phyloP scores from a whole-genome alignment of 768 basidiomycete species.

The Pholiota conissans region DNA sequence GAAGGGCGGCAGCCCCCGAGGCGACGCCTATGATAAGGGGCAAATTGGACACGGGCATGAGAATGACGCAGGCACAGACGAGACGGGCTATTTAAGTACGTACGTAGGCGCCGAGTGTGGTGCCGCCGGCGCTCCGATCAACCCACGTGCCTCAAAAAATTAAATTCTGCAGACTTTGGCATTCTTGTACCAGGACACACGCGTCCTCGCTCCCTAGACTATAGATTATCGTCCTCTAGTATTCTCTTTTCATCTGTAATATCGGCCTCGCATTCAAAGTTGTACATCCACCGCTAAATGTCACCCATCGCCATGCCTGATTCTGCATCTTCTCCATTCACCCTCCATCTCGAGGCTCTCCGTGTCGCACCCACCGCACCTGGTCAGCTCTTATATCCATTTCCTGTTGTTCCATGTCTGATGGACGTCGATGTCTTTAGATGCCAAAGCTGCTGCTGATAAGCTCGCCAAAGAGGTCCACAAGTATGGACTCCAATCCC shows the following conservation, averaged over 20 bases:
- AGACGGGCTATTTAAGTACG: no score
- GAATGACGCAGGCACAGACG: background rate
- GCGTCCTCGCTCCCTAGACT: background rate
- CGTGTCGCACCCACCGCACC: conserved; percentile 62
- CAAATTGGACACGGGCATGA: background rate
- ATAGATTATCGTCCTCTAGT: conserved; percentile 3
- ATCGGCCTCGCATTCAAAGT: conserved; percentile 8
- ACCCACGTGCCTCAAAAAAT: conserved; percentile 7
- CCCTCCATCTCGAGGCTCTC: conserved; percentile 49
- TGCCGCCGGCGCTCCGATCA: background rate
- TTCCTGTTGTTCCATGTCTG: conserved; percentile 3
- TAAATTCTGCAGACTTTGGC: background rate
- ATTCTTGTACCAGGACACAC: background rate
- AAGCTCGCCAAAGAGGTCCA: conserved; percentile 71
- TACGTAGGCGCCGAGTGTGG: no score
- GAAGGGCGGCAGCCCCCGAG: background rate
- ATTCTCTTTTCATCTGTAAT: conserved; percentile 11
- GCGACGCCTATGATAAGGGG: background rate
- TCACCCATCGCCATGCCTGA: conserved; percentile 55
- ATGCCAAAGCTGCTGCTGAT: conserved; percentile 85
- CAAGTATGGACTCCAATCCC: conserved; percentile 59
- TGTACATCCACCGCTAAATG: conserved; percentile 37
- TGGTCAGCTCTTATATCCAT: conserved; percentile 34
- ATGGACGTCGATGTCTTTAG: conserved; percentile 35
- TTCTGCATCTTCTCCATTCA: conserved; percentile 41